Percentiles rank a stretch among this genome's conserved stretches.
These are phyloP conservation scores for Flaveria bidentis DNA, from an alignment of 129 eudicot genomes.

Conservation along the genomic window DNA sequence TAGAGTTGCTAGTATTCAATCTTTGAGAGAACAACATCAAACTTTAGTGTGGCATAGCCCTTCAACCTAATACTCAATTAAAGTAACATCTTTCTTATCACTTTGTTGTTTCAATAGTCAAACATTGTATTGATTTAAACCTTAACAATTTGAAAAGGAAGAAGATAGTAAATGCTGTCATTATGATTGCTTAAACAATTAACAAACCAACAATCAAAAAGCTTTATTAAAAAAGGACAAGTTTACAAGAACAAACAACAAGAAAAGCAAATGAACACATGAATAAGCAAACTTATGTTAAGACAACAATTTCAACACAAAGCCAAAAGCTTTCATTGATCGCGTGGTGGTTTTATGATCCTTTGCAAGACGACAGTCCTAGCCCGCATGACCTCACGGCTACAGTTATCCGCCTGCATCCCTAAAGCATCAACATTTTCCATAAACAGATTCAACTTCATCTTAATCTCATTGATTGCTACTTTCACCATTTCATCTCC, in stretches of 20 bases:
- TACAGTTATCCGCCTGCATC: slow-evolving; percentile 67
- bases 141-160: background rate
- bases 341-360: slow-evolving; percentile 53
- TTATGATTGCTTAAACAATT: background rate
- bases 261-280: slow-evolving; percentile 20
- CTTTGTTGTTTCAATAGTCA: slow-evolving; percentile 9
- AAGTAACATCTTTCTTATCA: slow-evolving; percentile 6
- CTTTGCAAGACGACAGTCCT: slow-evolving; percentile 82
- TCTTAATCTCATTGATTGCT: slow-evolving; percentile 66
- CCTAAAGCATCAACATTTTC: slow-evolving; percentile 82
- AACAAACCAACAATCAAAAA: background rate
- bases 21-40: background rate
- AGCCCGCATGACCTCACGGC: slow-evolving; percentile 75
- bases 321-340: slow-evolving; percentile 3
- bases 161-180: background rate
- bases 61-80: background rate
- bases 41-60: too few relatives aligned
- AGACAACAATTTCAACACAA: background rate
- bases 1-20: background rate
- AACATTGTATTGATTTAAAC: slow-evolving; percentile 8
- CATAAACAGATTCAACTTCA: slow-evolving; percentile 59
- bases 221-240: slow-evolving; percentile 18
- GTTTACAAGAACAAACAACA: background rate
- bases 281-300: slow-evolving; percentile 7
- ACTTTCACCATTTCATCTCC: slow-evolving; percentile 65